Percentiles rank a stretch among this genome's conserved stretches.
Conservation (phyloP, 2,329 filamentous ascomycete species). For the Colletotrichum gigasporum region DNA sequence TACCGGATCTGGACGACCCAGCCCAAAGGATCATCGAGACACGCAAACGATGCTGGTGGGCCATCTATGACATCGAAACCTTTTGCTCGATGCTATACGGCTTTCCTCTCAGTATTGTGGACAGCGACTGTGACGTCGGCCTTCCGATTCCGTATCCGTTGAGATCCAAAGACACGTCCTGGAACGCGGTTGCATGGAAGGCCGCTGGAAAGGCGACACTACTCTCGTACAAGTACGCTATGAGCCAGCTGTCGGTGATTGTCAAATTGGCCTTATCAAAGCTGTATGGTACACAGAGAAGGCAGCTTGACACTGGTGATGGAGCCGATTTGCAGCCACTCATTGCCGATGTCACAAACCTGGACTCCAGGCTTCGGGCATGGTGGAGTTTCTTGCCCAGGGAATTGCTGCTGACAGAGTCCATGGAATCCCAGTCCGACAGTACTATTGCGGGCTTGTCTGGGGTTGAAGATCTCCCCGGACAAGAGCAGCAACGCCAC, state of each 20-base stretch:
- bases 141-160: constrained; percentile 35
- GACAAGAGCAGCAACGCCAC: background rate
- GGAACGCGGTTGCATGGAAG: constrained; percentile 1
- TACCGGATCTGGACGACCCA: background rate
- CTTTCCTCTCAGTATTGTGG: constrained; percentile 43
- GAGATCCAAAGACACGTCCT: constrained; percentile 34
- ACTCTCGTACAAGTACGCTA: constrained; percentile 35
- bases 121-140: constrained; percentile 43
- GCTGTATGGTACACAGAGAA: constrained; percentile 26
- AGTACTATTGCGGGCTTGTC: background rate
- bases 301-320: background rate
- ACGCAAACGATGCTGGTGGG: constrained; percentile 50
- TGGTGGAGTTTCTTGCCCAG: background rate
- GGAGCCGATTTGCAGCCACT: background rate
- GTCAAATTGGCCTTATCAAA: constrained; percentile 14
- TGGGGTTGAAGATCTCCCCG: background rate
- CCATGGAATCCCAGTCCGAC: background rate
- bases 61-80: constrained; percentile 50
- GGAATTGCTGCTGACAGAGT: background rate
- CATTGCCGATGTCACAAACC: constrained; percentile 21
- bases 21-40: constrained; percentile 33
- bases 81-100: constrained; percentile 52
- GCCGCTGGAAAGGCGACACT: constrained; percentile 7
- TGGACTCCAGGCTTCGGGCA: background rate
- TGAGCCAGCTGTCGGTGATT: constrained; percentile 11